A percentile compares a stretch with the other conserved stretches of the same genome.
These are phyloP conservation scores for Rosa hybrid DNA, from an alignment of 331 rosid genomes.

Conservation along the genomic window DNA sequence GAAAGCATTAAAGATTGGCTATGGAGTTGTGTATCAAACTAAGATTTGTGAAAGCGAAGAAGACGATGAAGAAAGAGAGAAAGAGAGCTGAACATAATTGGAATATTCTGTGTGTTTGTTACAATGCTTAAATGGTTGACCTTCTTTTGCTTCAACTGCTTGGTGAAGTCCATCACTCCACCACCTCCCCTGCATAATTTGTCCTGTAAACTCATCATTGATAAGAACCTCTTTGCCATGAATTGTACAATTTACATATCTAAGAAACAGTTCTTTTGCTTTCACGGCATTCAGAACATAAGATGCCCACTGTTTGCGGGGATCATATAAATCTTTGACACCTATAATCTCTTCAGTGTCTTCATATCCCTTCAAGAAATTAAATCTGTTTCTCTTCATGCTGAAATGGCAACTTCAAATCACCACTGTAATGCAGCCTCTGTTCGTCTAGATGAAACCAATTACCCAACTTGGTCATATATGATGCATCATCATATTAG, in stretches of 20 bases:
- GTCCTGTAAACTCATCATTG: constrained; percentile 96
- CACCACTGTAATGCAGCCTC: no score
- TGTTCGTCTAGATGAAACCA: no score
- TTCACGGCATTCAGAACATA: constrained; percentile 89
- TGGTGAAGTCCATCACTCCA: constrained; percentile 99
- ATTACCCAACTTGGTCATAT: no score
- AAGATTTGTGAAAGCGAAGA: no score
- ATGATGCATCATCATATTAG: no score
- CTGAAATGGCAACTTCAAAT: no score
- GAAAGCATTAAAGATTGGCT: no score
- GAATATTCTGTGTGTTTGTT: no score
- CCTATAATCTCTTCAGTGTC: constrained; percentile 91
- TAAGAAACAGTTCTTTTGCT: constrained; percentile 93
- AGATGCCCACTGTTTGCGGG: constrained; percentile 98
- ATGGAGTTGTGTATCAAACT: no score
- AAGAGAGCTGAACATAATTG: no score
- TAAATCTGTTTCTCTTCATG: no score
- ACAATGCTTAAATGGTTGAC: constrained; percentile 8
- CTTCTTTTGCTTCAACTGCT: constrained; percentile 99
- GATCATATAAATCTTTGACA: constrained; percentile 94
- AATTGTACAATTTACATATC: constrained; percentile 84
- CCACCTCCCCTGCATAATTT: constrained; percentile 99
- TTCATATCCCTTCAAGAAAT: constrained; percentile 58
- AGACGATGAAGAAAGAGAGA: no score
- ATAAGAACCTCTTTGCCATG: constrained; percentile 93